Evolutionary conservation across 768 basidiomycete species (phyloP), one percentile per base, ranked within the genome.

Genomic region (Trametes sanguinea): DNA sequence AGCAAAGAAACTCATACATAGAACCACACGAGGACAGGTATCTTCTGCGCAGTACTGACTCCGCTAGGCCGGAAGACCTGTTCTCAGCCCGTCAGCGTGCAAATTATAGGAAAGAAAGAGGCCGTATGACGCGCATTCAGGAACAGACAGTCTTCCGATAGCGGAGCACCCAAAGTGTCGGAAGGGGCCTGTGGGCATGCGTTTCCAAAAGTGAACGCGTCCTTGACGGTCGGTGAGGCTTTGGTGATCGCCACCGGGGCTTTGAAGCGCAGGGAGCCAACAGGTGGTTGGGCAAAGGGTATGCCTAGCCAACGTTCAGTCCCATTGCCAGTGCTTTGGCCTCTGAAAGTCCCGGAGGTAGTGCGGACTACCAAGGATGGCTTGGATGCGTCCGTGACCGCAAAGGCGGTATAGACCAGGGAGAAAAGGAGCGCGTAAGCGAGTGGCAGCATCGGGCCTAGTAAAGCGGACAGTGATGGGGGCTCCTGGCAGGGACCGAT

Each of bases 241-340:
- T 67, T 67, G 13, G 72, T 72, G 58, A 84, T 75, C 5, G 74
- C 71, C 0, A 78, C 74, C 2, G 86, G 84, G 1, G 81, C 79
- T 63, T 81, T 82, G 73, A 87, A 85, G 4, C 86, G 79, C 33
- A 86, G 75, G 3, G 68, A 48, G 1, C 84, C 85, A 1, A 83
- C 66, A 0, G 86, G 86, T 2, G 85, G 77, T 62, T 79, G 72
- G 10, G 83, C 85, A 60, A 77, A 88, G 0, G 81, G 86, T 42
- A 88, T 79, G 2, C 85, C 85, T 16, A 85, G 75, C 80, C 84
- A 87, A 65, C 76, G 62, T 8, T 85, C 80, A 11, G 78, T 76
- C 5, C 78, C 80, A 56, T 78, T 78, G 7, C 40, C 13, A 6
- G 51, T 29, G 6, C 39, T 27, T 14, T 51, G 30, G 4, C 63